phyloP scores from a whole-genome alignment of 768 basidiomycete genomes.

The Pleurotus djamor region DNA sequence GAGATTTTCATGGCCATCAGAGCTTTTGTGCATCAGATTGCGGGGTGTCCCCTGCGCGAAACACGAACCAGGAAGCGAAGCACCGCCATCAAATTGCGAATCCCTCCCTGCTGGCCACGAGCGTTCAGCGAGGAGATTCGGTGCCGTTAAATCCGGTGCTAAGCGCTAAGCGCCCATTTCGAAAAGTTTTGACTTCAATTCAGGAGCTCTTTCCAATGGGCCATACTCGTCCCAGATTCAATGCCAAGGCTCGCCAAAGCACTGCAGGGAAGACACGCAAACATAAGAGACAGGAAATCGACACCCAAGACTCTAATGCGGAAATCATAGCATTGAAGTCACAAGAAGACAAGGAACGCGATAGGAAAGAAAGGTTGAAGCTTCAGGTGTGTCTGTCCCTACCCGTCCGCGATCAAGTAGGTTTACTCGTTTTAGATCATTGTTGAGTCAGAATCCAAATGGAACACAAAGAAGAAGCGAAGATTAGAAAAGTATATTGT shows the following conservation, averaged over 20 bases:
- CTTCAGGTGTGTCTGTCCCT: conserved; percentile 46
- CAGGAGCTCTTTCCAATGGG: conserved; percentile 16
- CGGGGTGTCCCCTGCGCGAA: neutral
- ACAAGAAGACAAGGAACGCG: conserved; percentile 56
- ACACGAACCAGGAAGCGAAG: neutral
- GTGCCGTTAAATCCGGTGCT: neutral
- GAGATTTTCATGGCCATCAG: neutral
- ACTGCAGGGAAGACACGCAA: conserved; percentile 53
- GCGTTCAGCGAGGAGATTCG: too few species aligned
- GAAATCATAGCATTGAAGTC: conserved; percentile 57
- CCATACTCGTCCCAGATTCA: conserved; percentile 39
- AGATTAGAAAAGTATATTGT: conserved; percentile 92
- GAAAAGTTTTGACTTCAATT: neutral
- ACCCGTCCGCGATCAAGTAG: conserved; percentile 3
- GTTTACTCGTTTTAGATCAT: conserved; percentile 30
- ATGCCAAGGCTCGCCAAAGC: conserved; percentile 69
- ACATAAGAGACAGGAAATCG: conserved; percentile 10
- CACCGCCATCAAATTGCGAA: neutral
- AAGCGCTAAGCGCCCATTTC: neutral
- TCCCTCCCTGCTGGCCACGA: too few species aligned
- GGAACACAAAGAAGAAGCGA: conserved; percentile 85
- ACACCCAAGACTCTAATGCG: conserved; percentile 47
- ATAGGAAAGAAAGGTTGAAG: conserved; percentile 55
- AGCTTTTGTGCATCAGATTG: neutral
- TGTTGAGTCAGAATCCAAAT: conserved; percentile 62